These are phyloP conservation scores for Mycena vitilis DNA, from an alignment of 768 basidiomycete genomes.

Conservation along the genomic window DNA sequence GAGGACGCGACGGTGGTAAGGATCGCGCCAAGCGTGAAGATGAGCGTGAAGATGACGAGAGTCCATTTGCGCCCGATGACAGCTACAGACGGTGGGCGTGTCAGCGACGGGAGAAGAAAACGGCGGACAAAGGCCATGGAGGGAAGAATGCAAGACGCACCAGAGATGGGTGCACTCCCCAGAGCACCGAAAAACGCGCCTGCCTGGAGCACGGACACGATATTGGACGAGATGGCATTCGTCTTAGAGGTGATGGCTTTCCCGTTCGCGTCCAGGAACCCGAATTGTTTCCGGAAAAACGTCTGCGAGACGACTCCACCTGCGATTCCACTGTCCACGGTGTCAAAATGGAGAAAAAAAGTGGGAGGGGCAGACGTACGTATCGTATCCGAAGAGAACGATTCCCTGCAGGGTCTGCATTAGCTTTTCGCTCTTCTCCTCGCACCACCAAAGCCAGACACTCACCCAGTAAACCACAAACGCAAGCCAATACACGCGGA, in stretches of 20 bases:
- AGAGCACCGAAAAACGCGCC: constrained; percentile 92
- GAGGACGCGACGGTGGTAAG: constrained; percentile 73
- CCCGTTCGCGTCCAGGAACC: constrained; percentile 61
- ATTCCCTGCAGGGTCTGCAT: neutral
- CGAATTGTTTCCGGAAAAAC: constrained; percentile 74
- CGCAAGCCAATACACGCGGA: constrained; percentile 59
- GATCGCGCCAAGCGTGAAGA: constrained; percentile 82
- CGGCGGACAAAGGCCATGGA: neutral
- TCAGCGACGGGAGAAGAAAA: neutral
- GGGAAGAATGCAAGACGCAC: constrained; percentile 49
- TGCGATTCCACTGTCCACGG: constrained; percentile 47
- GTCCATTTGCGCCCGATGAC: constrained; percentile 75
- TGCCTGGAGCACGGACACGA: constrained; percentile 91
- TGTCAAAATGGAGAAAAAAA: neutral
- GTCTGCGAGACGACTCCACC: constrained; percentile 77
- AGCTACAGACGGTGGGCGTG: constrained; percentile 49
- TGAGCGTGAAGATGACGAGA: constrained; percentile 66
- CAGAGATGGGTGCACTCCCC: constrained; percentile 74
- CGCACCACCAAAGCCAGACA: constrained; percentile 39
- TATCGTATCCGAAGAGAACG: constrained; percentile 61
- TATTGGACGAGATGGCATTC: constrained; percentile 59
- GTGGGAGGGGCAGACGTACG: constrained; percentile 50
- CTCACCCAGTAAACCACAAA: constrained; percentile 80
- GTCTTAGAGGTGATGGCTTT: constrained; percentile 46
- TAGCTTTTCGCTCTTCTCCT: neutral